Evolutionary conservation across 352 stramenopile genomes (phyloP), one percentile per base, ranked within the genome.

Genomic region (Pythium monospermum): DNA sequence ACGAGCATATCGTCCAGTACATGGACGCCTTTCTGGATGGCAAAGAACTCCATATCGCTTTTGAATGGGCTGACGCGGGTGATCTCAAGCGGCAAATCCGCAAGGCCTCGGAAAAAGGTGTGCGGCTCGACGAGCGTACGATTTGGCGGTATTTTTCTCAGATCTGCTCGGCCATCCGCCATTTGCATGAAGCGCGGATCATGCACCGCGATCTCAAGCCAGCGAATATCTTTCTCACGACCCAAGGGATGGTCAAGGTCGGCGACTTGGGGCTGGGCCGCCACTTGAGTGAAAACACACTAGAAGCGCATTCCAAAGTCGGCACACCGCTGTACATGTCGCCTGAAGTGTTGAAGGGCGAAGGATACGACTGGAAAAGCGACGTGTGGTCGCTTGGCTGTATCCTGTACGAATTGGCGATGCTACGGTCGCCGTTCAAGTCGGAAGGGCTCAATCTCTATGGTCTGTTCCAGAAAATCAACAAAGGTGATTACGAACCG

Each of bases 381-480:
- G 94, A 98, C 61, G 85, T 98, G 3, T 98, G 94, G 94, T 93
- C 72, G 27, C 74, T 98, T 31, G 94, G 94, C 3, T 98, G 94
- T 56, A 89, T 98, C 42, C 72, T 98, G 25, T 98, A 98, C 64
- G 94, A 98, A 63, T 71, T 98, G 4, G 88, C 89, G 6, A 96
- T 96, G 85, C 76, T 98, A 12, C 77, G 83, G 3, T 97, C 90
- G 18, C 94, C 94, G 12, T 98, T 98, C 62, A 98, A 97, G 53
- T 78, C 76, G 6, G 87, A 97, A 53, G 89, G 86, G 0, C 68
- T 98, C 19, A 95, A 96, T 40, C 70, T 98, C 3, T 90, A 91
- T 27, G 79, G 81, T 0, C 68, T 98, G 13, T 98, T 98, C 52
- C 62, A 96, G 55, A 98, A 98, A 59, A 91, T 91, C 55, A 91